phyloP scores from a whole-genome alignment of 2,329 filamentous ascomycete genomes.

The Diaporthe sp. region DNA sequence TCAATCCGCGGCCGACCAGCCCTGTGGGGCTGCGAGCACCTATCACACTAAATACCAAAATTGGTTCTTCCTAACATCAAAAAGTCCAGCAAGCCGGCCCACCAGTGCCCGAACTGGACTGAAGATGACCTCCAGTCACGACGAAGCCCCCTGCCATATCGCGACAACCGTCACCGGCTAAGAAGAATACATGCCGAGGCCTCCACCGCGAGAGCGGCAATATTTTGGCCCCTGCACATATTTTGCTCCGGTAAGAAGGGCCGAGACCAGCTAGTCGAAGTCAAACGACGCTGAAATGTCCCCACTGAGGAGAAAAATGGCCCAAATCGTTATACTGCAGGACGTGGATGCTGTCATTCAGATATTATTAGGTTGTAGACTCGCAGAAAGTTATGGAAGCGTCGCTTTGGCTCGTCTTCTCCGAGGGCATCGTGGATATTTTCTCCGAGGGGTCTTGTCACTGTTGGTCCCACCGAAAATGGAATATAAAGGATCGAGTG shows the following conservation, averaged over 20 bases:
- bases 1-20: conserved; percentile 1
- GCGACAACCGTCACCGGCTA: not conserved
- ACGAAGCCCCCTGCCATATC: not conserved
- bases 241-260: not conserved
- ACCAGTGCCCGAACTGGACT: not conserved
- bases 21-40: not conserved
- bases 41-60: conserved; percentile 8
- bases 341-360: not conserved
- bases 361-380: not conserved
- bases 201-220: not conserved
- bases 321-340: conserved; percentile 13
- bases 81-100: not conserved
- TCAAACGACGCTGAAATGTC: not conserved
- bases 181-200: not conserved
- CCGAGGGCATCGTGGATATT: not conserved
- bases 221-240: not conserved
- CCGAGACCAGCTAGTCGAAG: conserved; percentile 20
- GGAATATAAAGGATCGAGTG: not conserved
- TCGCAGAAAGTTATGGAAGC: not conserved
- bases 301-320: not conserved
- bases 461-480: no score
- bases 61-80: not conserved
- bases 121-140: not conserved
- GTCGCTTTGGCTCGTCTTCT: not conserved
- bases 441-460: not conserved